phyloP scores from a whole-genome alignment of 2,329 filamentous ascomycete genomes.

The Hypoxylon sp. region DNA sequence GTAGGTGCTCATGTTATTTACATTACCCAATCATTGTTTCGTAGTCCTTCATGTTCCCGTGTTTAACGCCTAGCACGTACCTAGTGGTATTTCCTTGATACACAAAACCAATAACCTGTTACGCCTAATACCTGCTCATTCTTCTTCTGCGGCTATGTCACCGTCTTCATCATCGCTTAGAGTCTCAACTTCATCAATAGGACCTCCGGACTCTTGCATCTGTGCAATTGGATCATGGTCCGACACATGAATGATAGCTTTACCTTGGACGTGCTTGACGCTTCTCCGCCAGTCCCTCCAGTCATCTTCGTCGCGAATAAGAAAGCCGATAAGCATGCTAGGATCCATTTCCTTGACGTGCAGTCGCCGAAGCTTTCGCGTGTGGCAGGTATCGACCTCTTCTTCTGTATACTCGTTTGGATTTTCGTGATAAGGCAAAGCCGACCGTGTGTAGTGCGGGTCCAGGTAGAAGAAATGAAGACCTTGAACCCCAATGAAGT shows the following conservation, averaged over 20 bases:
- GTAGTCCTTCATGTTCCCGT: conserved; percentile 27
- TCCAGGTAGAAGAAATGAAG: conserved; percentile 94
- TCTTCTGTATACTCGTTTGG: conserved; percentile 74
- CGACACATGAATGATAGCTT: conserved; percentile 87
- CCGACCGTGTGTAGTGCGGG: conserved; percentile 86
- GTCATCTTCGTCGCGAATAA: conserved; percentile 86
- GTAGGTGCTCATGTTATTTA: conserved; percentile 44
- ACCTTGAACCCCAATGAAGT: conserved; percentile 74
- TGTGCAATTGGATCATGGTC: conserved; percentile 75
- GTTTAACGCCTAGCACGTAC: conserved; percentile 46
- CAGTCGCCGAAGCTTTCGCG: conserved; percentile 83
- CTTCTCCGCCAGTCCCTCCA: conserved; percentile 86
- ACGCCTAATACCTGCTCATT: conserved; percentile 31
- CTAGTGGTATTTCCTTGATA: conserved; percentile 38
- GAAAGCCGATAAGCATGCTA: conserved; percentile 95
- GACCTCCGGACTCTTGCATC: conserved; percentile 74
- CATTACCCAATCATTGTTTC: conserved; percentile 30
- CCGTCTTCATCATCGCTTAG: conserved; percentile 77
- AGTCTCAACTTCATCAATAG: conserved; percentile 90
- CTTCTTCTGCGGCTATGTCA: conserved; percentile 32
- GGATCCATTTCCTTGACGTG: conserved; percentile 96
- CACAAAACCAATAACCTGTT: conserved; percentile 33
- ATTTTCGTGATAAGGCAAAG: conserved; percentile 75
- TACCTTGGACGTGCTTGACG: conserved; percentile 83
- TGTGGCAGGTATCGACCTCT: conserved; percentile 89